Base-by-base conservation (phyloP, 2,329 filamentous ascomycete species). In the Pseudocercospora macadamiae region DNA sequence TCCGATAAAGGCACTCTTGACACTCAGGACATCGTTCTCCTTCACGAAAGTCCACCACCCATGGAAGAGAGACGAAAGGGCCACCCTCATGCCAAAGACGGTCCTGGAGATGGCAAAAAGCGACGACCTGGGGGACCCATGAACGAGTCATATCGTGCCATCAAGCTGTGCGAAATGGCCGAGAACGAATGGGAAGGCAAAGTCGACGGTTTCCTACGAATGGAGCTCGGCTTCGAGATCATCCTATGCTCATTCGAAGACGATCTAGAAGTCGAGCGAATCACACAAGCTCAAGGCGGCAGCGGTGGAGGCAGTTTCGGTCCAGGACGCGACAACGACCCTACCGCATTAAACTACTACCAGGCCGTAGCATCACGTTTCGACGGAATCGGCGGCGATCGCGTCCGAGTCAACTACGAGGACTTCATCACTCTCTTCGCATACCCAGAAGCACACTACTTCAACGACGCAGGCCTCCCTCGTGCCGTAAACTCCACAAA, bases 191-290 rank as follows among this genome's bases (percentile, higher is more conserved):
- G 83, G 83, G 8, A 78, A 10, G 70, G 70, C 26, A 74, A 75
- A 12, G 75, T 89, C n/a, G 84, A 89, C 65, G 86, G 86, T 0
- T 77, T 89, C 19, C 72, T 90, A 2, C 81, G 88, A 9, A 87
- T 87, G 80, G 88, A 91, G 68, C 80, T 82, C 16, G 88, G 88
- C 0, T 90, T 90, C 64, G 88, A 91, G 71, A 79, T 89, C 54
- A 87, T 90, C 51, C 76, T 88, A 18, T 91, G 88, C 70, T 76
- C 86, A 54, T 90, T 91, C 62, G 72, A 71, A 30, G 68, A 74
- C 10, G 68, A 77, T 62, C 64, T 82, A 1, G 67, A 74, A 10
- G 60, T 74, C 4, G 63, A 74, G 5, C 66, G 70, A 4, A 73
- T 77, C 18, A 71, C 65, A 8, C 67, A 68, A 34, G 49, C 61